Conservation (phyloP, 2,329 filamentous ascomycete genomes). For the Escovopsis sp. region DNA sequence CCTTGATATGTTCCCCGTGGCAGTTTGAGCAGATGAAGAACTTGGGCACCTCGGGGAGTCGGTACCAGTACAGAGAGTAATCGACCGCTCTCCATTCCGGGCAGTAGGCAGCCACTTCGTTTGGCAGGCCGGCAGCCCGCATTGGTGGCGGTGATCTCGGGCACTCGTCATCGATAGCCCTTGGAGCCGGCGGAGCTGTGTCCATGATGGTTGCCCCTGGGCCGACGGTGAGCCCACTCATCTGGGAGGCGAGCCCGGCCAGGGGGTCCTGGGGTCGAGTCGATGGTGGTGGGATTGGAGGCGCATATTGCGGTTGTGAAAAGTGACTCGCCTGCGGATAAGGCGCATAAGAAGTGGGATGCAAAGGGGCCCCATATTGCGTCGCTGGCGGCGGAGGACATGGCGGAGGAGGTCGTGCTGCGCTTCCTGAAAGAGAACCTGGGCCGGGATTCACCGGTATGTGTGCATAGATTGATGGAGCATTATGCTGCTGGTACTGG, state of each 20-base stretch:
- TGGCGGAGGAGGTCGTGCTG: neutral
- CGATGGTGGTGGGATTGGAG: neutral
- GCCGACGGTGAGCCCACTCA: conserved; percentile 1
- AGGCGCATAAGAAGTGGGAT: neutral
- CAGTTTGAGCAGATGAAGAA: conserved; percentile 27
- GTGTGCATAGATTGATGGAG: neutral
- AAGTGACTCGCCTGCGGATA: neutral
- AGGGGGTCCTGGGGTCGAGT: neutral
- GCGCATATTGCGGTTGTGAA: neutral
- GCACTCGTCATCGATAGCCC: neutral
- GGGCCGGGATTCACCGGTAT: neutral
- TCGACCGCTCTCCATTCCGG: conserved; percentile 13
- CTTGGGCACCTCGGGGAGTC: conserved; percentile 11
- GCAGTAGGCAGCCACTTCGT: conserved; percentile 14
- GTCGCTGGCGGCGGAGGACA: neutral
- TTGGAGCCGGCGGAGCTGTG: neutral
- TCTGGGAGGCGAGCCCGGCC: neutral
- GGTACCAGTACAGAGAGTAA: conserved; percentile 20
- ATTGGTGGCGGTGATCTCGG: conserved; percentile 1
- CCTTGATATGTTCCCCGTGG: conserved; percentile 22
- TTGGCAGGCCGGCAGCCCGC: conserved; percentile 10
- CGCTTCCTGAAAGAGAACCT: neutral
- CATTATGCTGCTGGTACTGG: neutral
- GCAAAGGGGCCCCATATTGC: neutral
- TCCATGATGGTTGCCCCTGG: too few relatives aligned